These are phyloP conservation scores for Fagopyrum esculentum DNA, from an alignment of 148 eudicot species.

Conservation along the genomic window DNA sequence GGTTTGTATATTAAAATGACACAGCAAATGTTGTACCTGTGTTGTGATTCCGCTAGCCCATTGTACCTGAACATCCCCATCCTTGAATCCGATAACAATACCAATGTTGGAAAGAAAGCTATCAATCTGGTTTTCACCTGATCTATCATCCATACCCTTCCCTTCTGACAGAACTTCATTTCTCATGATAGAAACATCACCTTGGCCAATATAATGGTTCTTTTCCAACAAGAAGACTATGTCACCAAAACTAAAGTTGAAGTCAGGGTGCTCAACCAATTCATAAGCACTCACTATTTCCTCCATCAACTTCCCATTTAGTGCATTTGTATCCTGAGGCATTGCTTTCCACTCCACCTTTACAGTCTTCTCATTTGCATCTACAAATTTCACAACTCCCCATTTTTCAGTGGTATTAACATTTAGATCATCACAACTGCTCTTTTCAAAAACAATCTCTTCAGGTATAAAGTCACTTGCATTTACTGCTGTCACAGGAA, in stretches of 20 bases:
- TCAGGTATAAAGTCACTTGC: conserved; percentile 86
- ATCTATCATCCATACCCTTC: conserved; percentile 13
- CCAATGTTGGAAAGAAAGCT: conserved; percentile 57
- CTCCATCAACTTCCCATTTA: conserved; percentile 26
- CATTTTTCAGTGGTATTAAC: conserved; percentile 34
- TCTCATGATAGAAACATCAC: conserved; percentile 8
- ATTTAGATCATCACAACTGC: conserved; percentile 41
- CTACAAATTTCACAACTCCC: conserved; percentile 70
- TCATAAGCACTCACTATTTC: conserved; percentile 96
- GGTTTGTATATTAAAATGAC: neutral
- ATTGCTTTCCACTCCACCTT: conserved; percentile 52
- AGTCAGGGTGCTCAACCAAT: conserved; percentile 80
- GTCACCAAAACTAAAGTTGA: conserved; percentile 61
- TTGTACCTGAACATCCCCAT: conserved; percentile 62
- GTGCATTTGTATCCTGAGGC: conserved; percentile 12
- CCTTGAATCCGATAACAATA: conserved; percentile 49
- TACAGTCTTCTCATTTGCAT: conserved; percentile 74
- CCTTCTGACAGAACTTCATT: conserved; percentile 12
- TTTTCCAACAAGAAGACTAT: conserved; percentile 45
- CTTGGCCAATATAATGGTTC: conserved; percentile 20
- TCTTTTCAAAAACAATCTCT: conserved; percentile 68
- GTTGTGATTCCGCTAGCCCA: conserved; percentile 70
- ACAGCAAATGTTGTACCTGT: conserved; percentile 35
- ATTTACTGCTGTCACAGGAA: conserved; percentile 56
- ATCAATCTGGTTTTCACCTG: conserved; percentile 17